phyloP scores from a whole-genome alignment of 495 filamentous ascomycete species.

The Friedmanniomyces endolithicus region DNA sequence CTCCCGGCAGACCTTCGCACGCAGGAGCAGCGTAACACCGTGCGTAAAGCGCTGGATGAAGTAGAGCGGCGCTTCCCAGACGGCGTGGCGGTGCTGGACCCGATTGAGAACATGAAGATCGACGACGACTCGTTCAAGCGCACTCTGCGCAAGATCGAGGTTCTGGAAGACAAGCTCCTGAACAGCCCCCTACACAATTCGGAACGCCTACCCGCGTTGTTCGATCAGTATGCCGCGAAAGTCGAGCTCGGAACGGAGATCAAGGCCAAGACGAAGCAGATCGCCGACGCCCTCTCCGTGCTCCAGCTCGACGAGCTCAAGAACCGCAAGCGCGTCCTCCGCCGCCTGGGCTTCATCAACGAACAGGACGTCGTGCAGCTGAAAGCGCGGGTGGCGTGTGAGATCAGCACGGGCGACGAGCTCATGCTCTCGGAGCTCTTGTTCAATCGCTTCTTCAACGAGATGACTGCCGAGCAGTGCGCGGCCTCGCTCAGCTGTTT shows the following conservation, averaged over 20 bases:
- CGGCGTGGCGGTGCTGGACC: constrained; percentile 75
- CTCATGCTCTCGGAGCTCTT: constrained; percentile 82
- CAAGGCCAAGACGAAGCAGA: constrained; percentile 76
- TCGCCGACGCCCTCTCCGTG: constrained; percentile 66
- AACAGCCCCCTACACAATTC: constrained; percentile 83
- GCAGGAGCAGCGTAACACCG: constrained; percentile 46
- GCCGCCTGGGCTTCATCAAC: constrained; percentile 90
- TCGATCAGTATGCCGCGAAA: constrained; percentile 72
- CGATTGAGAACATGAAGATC: constrained; percentile 90
- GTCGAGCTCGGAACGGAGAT: constrained; percentile 62
- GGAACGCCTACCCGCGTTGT: constrained; percentile 65
- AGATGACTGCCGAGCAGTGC: constrained; percentile 71
- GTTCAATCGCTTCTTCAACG: constrained; percentile 97
- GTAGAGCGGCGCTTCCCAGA: constrained; percentile 81
- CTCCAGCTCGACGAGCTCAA: constrained; percentile 93
- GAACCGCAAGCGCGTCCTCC: constrained; percentile 87
- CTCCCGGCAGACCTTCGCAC: constrained; percentile 60
- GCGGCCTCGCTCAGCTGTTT: constrained; percentile 82
- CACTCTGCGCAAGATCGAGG: constrained; percentile 89
- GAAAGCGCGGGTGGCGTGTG: constrained; percentile 92
- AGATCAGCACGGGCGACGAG: constrained; percentile 90
- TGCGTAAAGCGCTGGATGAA: constrained; percentile 59
- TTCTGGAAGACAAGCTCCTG: constrained; percentile 82
- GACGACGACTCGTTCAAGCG: constrained; percentile 86
- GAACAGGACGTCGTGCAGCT: constrained; percentile 86